phyloP scores from a whole-genome alignment of 2,329 filamentous ascomycete genomes.

The Balansia obtecta region DNA sequence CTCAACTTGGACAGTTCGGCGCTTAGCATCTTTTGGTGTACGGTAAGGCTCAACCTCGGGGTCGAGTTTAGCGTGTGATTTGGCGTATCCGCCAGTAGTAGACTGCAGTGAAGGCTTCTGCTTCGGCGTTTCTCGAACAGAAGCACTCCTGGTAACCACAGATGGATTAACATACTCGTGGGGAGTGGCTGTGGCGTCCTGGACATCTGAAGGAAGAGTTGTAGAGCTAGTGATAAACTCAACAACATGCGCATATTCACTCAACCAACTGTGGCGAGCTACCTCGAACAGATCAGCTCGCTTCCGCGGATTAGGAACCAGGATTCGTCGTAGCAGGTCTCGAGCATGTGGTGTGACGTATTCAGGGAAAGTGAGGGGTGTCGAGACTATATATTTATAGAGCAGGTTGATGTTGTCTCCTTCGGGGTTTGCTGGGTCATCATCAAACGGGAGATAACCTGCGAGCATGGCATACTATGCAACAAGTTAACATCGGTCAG shows the following conservation, averaged over 20 bases:
- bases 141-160: conserved; percentile 70
- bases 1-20: conserved; percentile 91
- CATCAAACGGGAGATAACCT: conserved; percentile 93
- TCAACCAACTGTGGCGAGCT: conserved; percentile 93
- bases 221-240: conserved; percentile 95
- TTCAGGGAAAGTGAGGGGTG: conserved; percentile 93
- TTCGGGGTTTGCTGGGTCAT: conserved; percentile 95
- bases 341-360: conserved; percentile 95
- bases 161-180: conserved; percentile 45
- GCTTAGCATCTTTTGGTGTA: conserved; percentile 74
- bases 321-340: conserved; percentile 80
- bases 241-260: conserved; percentile 92
- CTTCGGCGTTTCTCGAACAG: conserved; percentile 78
- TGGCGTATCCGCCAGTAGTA: conserved; percentile 49
- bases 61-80: conserved; percentile 65
- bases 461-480: conserved; percentile 97
- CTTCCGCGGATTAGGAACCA: conserved; percentile 90
- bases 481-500: background rate
- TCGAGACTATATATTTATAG: conserved; percentile 98
- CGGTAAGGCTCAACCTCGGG: conserved; percentile 47
- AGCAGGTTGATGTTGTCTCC: conserved; percentile 98
- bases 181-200: conserved; percentile 58
- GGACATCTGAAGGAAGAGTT: conserved; percentile 74
- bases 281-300: conserved; percentile 95
- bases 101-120: conserved; percentile 39